Evolutionary conservation across 1,139 yeast species (phyloP).

Genomic region (Protomyces inouyei): DNA sequence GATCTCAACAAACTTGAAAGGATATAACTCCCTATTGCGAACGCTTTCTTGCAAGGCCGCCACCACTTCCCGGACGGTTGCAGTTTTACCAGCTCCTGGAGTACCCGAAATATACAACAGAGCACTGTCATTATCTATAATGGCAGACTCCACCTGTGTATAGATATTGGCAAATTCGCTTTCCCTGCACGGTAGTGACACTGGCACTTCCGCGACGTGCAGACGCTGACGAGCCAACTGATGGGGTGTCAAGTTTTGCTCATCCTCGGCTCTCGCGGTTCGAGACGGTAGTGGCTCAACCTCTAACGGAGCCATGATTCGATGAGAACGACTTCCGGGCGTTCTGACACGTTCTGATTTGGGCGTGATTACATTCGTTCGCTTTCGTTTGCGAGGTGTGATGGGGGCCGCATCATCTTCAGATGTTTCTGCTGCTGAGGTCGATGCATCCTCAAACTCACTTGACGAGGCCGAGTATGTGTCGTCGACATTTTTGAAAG

Average conservation of each 20-base stretch:
- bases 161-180: constrained; percentile 73
- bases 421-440: background rate
- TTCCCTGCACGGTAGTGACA: constrained; percentile 80
- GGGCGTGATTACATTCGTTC: background rate
- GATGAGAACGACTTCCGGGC: constrained; percentile 11
- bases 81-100: constrained; percentile 97
- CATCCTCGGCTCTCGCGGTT: constrained; percentile 5
- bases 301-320: constrained; percentile 27
- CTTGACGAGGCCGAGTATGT: background rate
- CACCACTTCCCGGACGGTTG: constrained; percentile 83
- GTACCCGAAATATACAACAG: constrained; percentile 92
- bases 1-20: constrained; percentile 74
- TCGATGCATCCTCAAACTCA: background rate
- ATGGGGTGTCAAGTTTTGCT: constrained; percentile 39
- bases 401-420: background rate
- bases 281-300: constrained; percentile 34
- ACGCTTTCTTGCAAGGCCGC: constrained; percentile 50
- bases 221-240: constrained; percentile 54
- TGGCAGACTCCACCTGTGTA: constrained; percentile 67
- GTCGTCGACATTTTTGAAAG: background rate
- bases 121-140: constrained; percentile 68
- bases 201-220: constrained; percentile 61
- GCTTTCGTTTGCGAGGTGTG: constrained; percentile 8
- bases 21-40: constrained; percentile 48
- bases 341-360: constrained; percentile 7